These are phyloP conservation scores for Yamagishiella unicocca DNA, from an alignment of 139 green algal genomes.

Conservation along the genomic window DNA sequence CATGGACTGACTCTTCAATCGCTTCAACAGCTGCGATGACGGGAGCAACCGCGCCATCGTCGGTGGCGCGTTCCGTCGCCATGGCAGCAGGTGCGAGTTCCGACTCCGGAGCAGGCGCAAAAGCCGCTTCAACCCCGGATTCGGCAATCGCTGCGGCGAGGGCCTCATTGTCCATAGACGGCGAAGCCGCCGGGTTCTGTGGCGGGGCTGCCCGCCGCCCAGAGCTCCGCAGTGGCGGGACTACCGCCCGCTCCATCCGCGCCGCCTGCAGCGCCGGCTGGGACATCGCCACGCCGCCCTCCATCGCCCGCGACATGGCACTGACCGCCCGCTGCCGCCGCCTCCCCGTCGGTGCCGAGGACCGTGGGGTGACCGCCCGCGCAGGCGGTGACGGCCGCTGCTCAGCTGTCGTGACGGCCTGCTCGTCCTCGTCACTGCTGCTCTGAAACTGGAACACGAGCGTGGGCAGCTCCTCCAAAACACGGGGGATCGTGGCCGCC, in stretches of 20 bases:
- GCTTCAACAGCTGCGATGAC: too few species aligned
- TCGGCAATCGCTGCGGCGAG: not conserved
- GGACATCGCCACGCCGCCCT: too few species aligned
- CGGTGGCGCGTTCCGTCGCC: too few species aligned
- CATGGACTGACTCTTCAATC: too few species aligned
- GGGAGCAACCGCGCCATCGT: too few species aligned
- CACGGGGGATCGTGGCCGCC: not conserved
- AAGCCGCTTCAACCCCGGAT: too few species aligned
- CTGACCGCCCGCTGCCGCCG: not conserved
- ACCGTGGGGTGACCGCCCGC: not conserved
- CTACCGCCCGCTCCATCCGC: slow-evolving; percentile 6
- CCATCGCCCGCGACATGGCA: not conserved
- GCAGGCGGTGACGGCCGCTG: not conserved
- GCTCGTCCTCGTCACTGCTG: not conserved
- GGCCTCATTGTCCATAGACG: not conserved
- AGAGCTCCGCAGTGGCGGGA: not conserved
- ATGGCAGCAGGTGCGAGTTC: too few species aligned
- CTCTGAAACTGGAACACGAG: slow-evolving; percentile 11
- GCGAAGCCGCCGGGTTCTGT: not conserved
- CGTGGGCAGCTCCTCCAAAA: not conserved
- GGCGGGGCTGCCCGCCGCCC: not conserved
- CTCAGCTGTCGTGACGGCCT: not conserved
- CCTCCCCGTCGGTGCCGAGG: not conserved
- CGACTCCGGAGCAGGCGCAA: too few species aligned
- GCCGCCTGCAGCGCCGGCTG: not conserved